A percentile compares a stretch with the other conserved stretches of the same genome.
phyloP scores from a whole-genome alignment of 345 rosid species.

The Rhodamnia rubescens region DNA sequence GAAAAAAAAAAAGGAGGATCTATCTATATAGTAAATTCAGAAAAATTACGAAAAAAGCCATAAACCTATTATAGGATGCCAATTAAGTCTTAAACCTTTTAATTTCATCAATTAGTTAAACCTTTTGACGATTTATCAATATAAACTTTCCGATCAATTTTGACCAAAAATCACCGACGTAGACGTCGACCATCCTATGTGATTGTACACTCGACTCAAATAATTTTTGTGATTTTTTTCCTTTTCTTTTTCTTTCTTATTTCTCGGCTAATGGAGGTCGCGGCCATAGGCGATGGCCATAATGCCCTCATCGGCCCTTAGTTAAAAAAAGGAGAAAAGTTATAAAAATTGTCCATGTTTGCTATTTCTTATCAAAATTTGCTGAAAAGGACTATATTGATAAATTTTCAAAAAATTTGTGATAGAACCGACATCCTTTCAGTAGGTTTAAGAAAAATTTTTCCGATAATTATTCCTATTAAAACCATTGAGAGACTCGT shows the following conservation, averaged over 20 bases:
- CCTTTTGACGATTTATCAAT: neutral
- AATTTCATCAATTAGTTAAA: neutral
- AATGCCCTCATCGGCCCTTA: neutral
- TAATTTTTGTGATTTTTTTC: neutral
- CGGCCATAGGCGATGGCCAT: neutral
- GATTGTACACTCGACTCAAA: rapidly evolving
- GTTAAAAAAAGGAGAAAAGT: neutral
- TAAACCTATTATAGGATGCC: neutral
- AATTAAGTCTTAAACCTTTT: neutral
- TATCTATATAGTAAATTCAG: neutral
- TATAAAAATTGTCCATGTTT: neutral
- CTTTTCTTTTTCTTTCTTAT: neutral
- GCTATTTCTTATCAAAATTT: neutral
- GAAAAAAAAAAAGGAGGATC: neutral
- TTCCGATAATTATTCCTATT: neutral
- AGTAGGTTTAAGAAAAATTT: neutral
- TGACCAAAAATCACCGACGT: neutral
- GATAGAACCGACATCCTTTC: rapidly evolving
- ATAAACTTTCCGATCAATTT: neutral
- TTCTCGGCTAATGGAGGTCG: neutral
- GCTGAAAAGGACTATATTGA: rapidly evolving
- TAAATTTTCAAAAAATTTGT: neutral
- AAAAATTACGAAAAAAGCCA: neutral
- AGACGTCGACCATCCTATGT: rapidly evolving
- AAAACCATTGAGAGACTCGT: neutral